Percentiles rank a stretch among this genome's conserved stretches.
phyloP scores from a whole-genome alignment of 2,329 filamentous ascomycete genomes.

The Clarireedia sp. region DNA sequence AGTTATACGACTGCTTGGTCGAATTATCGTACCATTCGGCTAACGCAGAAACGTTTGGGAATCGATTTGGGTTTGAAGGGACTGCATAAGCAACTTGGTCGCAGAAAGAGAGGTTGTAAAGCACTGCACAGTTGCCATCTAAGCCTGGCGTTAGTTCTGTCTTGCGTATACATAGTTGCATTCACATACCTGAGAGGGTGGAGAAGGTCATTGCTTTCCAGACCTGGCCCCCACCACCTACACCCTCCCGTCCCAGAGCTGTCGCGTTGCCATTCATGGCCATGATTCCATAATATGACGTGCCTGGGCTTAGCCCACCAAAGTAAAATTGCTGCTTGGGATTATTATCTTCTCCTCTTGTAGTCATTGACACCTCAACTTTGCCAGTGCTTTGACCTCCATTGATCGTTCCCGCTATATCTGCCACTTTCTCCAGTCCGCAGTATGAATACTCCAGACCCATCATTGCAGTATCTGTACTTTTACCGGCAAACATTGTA shows the following conservation, averaged over 20 bases:
- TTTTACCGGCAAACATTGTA: constrained; percentile 67
- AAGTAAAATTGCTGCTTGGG: constrained; percentile 88
- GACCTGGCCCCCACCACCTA: constrained; percentile 68
- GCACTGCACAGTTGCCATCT: constrained; percentile 76
- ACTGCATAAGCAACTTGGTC: constrained; percentile 84
- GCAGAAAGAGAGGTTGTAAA: constrained; percentile 86
- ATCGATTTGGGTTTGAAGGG: constrained; percentile 63
- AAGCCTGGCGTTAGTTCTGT: constrained; percentile 10
- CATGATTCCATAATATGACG: constrained; percentile 65
- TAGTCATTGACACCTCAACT: constrained; percentile 58
- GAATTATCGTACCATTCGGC: constrained; percentile 70
- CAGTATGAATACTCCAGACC: constrained; percentile 78
- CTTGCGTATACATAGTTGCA: not conserved
- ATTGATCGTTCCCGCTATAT: constrained; percentile 50
- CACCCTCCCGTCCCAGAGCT: constrained; percentile 42
- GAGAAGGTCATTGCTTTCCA: constrained; percentile 65
- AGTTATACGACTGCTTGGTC: constrained; percentile 59
- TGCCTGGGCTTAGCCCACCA: constrained; percentile 62
- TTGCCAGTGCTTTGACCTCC: constrained; percentile 35
- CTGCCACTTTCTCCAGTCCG: constrained; percentile 60
- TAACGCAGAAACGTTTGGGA: constrained; percentile 52
- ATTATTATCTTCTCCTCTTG: constrained; percentile 53
- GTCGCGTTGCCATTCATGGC: constrained; percentile 53
- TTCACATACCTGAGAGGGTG: constrained; percentile 63
- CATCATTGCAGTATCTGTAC: constrained; percentile 48